A percentile compares a stretch with the other conserved stretches of the same genome.
Evolutionary conservation across 352 stramenopile species (phyloP).

Genomic region (Pythium utonaiense): DNA sequence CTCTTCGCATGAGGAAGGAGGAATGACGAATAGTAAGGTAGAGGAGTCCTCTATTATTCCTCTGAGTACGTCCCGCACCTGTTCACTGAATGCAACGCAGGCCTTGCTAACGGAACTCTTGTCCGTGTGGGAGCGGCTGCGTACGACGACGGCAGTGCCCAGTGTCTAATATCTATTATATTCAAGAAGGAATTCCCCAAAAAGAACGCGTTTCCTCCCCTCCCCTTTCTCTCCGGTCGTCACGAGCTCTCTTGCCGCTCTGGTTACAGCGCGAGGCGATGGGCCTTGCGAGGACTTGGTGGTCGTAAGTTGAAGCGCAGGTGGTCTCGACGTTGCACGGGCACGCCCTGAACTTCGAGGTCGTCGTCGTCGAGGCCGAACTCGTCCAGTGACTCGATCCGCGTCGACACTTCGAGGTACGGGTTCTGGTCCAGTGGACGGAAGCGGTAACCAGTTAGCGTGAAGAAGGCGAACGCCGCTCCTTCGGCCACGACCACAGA

Average conservation of each 20-base stretch:
- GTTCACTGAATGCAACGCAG: too few species aligned
- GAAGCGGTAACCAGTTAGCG: constrained; percentile 90
- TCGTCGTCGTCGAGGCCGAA: constrained; percentile 60
- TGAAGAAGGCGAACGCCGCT: constrained; percentile 91
- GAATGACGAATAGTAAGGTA: too few species aligned
- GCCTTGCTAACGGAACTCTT: not conserved
- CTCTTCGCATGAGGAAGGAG: not conserved
- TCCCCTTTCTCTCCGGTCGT: not conserved
- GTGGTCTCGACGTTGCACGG: constrained; percentile 34
- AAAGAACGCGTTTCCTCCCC: not conserved
- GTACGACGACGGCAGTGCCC: too few species aligned
- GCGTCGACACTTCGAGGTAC: constrained; percentile 83
- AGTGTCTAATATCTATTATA: not conserved
- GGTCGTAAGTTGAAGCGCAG: constrained; percentile 19
- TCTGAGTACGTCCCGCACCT: too few species aligned
- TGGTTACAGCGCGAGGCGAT: constrained; percentile 4
- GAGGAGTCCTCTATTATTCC: too few species aligned
- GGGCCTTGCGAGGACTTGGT: constrained; percentile 17
- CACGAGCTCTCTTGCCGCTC: not conserved
- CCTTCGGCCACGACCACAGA: constrained; percentile 63
- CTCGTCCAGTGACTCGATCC: constrained; percentile 77
- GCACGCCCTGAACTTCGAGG: constrained; percentile 33
- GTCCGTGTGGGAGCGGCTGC: not conserved
- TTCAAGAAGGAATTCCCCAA: not conserved
- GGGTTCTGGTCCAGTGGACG: constrained; percentile 87